phyloP scores from a whole-genome alignment of 2,329 filamentous ascomycete species.

The Fusarium albidum region DNA sequence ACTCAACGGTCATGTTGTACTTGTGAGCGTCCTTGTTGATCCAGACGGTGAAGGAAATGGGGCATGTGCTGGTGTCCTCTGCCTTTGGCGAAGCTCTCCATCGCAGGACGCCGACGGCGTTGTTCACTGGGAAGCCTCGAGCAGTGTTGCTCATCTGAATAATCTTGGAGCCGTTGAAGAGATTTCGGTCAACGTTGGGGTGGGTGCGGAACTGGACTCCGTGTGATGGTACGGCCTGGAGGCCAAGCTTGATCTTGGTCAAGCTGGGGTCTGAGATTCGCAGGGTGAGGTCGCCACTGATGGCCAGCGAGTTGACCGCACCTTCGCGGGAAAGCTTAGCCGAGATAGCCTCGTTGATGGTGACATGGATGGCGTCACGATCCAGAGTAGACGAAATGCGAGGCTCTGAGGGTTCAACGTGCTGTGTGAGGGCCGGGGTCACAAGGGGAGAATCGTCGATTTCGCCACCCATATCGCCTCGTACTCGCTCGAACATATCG shows the following conservation, averaged over 20 bases:
- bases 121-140: conserved; percentile 94
- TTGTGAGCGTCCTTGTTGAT: conserved; percentile 87
- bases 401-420: conserved; percentile 61
- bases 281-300: conserved; percentile 92
- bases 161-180: conserved; percentile 82
- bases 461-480: conserved; percentile 88
- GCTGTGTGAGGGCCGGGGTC: conserved; percentile 58
- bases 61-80: conserved; percentile 82
- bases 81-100: conserved; percentile 88
- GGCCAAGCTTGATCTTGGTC: conserved; percentile 88
- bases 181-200: conserved; percentile 90
- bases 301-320: conserved; percentile 81
- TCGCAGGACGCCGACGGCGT: conserved; percentile 88
- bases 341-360: conserved; percentile 87
- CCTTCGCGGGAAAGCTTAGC: conserved; percentile 91
- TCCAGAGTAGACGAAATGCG: conserved; percentile 74
- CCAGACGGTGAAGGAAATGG: conserved; percentile 98
- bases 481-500: conserved; percentile 96
- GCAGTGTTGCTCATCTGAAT: conserved; percentile 91
- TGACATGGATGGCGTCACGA: conserved; percentile 86
- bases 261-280: conserved; percentile 88
- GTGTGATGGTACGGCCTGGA: conserved; percentile 78
- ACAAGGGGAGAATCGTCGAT: conserved; percentile 81
- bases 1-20: conserved; percentile 93
- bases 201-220: conserved; percentile 94